Base-by-base conservation (phyloP, 441 rosid genomes). In the Populus hybrid region DNA sequence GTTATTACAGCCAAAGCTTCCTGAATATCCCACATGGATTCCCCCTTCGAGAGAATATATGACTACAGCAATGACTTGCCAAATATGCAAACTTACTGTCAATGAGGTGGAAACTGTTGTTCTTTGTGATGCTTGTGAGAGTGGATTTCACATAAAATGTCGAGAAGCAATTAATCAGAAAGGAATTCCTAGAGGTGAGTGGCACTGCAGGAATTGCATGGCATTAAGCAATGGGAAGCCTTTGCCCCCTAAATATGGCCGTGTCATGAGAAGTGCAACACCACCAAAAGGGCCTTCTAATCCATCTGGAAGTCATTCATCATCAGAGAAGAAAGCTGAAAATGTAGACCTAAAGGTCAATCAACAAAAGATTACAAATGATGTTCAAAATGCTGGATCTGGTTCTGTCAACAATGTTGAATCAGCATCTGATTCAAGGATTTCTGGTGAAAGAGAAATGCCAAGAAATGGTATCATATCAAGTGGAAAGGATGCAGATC, bases 11-110 rank as follows among this genome's bases (percentile, higher is more conserved):
- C 93, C 94, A 74, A 84, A 78, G 82, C 87, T 83, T 86, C 92
- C 91, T 12, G 87, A 88, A 76, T 86, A 72, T 80, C 93, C 97
- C 70, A 78, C 92, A n/a, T 96, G 98, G 99, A 90, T 84, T 84
- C 97, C 94, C 59, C 99, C 99, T 80, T 96, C 99, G 72, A 91
- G 97, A 81, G 98, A 91, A 75, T 96, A 92, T 82, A 92, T 96
- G 98, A 87, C 79, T 78, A 94, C 88, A 83, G 86, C 94, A 40
- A 67, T 87, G 83, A 57, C 86, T 82, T 96, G 99, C 83, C 94
- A 94, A 84, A 82, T 86, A 63, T 94, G 99, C 88, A 83, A 87
- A 79, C 79, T 76, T 75, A 84, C 85, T 14, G 76, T 83, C 86
- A 88, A 82, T 85, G 99, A 96, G 81, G 91, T 96, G 83, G 97